Base-by-base conservation (phyloP, 129 eudicot genomes). In the Ambrosia trifida region DNA sequence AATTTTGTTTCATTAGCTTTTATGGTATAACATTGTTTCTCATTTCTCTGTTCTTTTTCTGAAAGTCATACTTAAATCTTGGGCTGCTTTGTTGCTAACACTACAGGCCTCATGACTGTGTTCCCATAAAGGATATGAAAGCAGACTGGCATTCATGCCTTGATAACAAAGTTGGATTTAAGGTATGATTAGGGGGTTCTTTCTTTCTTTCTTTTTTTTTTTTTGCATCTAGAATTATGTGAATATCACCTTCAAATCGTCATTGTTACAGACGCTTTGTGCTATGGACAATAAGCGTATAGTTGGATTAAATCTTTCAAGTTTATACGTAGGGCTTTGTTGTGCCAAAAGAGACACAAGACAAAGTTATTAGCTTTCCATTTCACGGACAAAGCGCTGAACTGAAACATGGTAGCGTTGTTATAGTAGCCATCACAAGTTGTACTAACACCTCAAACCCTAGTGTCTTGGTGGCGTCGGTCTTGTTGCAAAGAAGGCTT, bases 391-490 rank as follows among this genome's bases (percentile, higher is more conserved):
- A 90, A 71, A 89, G 96, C 66, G 99, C 94, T 69, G 89, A 95
- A 72, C 90, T 95, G 70, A 95, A 84, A 79, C 96, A 95, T 63
- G 99, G 99, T 13, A 95, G 96, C 64, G 97, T 95, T 60, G 99
- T 95, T 19, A 95, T 95, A 63, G 97, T 96, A 38, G 99, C 99
- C 28, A 95, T 95, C 44, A 95, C 99, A 36, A 95, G 99, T 70
- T 95, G 99, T 47, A 95, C 99, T 12, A 95, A 95, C 79, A 95
- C 99, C 38, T 95, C 99, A 16, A 95, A 95, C 83, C 99, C 99
- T 52, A 95, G 97, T 86, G 99, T 95, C 75, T 90, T 95, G 99
- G 88, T 66, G 99, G 97, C 59, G 99, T 97, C 60, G 99, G 91
- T 77, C 96, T 95, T 78, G 97, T 95, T 62, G 99, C 99, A 4